A percentile compares a stretch with the other conserved stretches of the same genome.
Conservation (phyloP, 1,139 yeast species). For the Blastobotrys ciferrii region DNA sequence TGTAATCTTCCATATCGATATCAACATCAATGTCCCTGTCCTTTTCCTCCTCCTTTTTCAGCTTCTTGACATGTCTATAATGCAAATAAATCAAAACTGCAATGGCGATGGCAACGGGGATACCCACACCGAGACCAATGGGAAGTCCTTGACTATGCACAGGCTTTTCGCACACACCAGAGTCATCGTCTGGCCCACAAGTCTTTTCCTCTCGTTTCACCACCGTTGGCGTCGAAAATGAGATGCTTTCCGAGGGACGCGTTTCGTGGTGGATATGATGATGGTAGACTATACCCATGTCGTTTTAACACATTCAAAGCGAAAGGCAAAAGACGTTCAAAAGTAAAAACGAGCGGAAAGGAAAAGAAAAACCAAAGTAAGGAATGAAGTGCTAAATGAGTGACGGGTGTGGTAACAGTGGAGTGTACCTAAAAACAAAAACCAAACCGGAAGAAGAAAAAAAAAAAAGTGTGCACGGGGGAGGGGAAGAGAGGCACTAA, state of each 20-base stretch:
- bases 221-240: not conserved
- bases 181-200: conserved; percentile 24
- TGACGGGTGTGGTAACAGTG: too few species aligned
- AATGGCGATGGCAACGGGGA: conserved; percentile 38
- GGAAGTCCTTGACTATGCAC: conserved; percentile 34
- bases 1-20: conserved; percentile 29
- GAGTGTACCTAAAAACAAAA: not conserved
- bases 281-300: conserved; percentile 1
- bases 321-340: not conserved
- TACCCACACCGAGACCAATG: conserved; percentile 41
- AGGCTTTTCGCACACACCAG: conserved; percentile 32
- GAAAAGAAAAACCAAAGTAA: not conserved
- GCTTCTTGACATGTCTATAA: conserved; percentile 34
- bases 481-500: too few species aligned
- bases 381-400: not conserved
- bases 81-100: conserved; percentile 34
- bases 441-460: not conserved
- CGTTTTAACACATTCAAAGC: not conserved
- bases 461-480: not conserved
- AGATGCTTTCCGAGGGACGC: not conserved
- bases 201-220: not conserved
- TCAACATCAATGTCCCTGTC: conserved; percentile 38
- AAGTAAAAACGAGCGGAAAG: not conserved
- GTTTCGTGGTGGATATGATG: not conserved
- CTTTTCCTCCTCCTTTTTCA: conserved; percentile 38